Evolutionary conservation across 306 rosid species (phyloP).

Genomic region (Prunus armeniaca): DNA sequence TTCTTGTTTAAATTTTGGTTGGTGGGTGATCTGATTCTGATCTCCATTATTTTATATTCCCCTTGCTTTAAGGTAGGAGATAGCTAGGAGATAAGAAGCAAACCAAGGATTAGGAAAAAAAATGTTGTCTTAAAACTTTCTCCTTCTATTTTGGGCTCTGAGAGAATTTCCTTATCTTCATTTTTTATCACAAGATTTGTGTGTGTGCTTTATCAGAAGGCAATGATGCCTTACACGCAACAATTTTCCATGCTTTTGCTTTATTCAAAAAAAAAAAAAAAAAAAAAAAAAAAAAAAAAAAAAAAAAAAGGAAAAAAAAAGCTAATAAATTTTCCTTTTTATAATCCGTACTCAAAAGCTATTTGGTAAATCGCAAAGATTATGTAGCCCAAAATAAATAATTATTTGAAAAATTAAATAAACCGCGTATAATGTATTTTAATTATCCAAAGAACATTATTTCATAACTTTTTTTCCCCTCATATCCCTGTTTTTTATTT

Average conservation of each 20-base stretch:
- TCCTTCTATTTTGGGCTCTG: background rate
- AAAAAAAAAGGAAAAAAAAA: too few relatives aligned
- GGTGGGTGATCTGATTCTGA: background rate
- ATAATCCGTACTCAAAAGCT: background rate
- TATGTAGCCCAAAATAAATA: background rate
- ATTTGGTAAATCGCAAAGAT: background rate
- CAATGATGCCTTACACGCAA: constrained; percentile 49
- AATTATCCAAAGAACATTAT: background rate
- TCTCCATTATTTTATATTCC: background rate
- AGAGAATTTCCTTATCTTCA: constrained; percentile 3
- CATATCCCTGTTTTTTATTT: background rate
- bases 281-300: background rate
- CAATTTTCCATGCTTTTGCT: background rate
- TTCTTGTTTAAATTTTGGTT: background rate
- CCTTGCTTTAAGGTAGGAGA: background rate
- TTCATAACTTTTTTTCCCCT: background rate
- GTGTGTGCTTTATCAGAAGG: constrained; percentile 21
- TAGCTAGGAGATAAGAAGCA: too few relatives aligned
- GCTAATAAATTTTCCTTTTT: background rate
- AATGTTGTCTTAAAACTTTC: background rate
- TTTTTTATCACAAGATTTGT: constrained; percentile 7
- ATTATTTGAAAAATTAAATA: background rate
- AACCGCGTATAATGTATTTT: background rate
- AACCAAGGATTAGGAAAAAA: background rate
- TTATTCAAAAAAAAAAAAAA: background rate